Percentiles rank a stretch among this genome's conserved stretches.
phyloP scores from a whole-genome alignment of 352 stramenopile genomes.

The Globisporangium paroecandrum region DNA sequence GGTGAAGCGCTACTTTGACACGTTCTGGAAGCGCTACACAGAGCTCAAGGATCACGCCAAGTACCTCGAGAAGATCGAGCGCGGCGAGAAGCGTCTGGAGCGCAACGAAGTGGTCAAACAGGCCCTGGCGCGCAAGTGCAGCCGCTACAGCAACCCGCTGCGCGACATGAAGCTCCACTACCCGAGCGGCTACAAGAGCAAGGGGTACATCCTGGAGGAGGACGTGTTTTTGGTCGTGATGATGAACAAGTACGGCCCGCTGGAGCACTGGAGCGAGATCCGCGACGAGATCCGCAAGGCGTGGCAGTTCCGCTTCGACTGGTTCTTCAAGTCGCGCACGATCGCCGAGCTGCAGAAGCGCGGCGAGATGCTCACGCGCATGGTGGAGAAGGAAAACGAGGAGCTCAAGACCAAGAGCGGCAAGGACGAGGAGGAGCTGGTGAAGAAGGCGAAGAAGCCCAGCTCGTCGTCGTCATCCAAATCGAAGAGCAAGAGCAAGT shows the following conservation, averaged over 20 bases:
- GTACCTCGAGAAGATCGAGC: conserved; percentile 96
- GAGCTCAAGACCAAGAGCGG: conserved; percentile 71
- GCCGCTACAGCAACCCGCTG: conserved; percentile 91
- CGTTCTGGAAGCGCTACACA: conserved; percentile 93
- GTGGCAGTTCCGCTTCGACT: conserved; percentile 99
- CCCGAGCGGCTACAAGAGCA: conserved; percentile 90
- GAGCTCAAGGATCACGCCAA: conserved; percentile 92
- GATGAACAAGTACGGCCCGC: conserved; percentile 98
- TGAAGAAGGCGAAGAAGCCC: conserved; percentile 72
- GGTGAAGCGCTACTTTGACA: conserved; percentile 94
- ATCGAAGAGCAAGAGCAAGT: conserved; percentile 49
- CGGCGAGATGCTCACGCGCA: conserved; percentile 92
- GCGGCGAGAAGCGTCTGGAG: conserved; percentile 95
- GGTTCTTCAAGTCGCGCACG: conserved; percentile 99
- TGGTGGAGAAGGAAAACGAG: conserved; percentile 94
- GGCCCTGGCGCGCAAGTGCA: conserved; percentile 94
- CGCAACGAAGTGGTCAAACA: conserved; percentile 95
- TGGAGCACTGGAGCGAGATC: conserved; percentile 95
- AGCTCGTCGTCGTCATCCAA: conserved; percentile 59
- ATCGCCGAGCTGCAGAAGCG: conserved; percentile 97
- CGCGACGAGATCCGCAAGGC: conserved; percentile 96
- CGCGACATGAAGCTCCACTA: conserved; percentile 88
- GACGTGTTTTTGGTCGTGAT: conserved; percentile 98
- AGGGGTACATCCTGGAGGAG: conserved; percentile 96
- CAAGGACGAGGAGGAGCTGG: conserved; percentile 77